Percentiles rank a stretch among this genome's conserved stretches.
phyloP scores from a whole-genome alignment of 306 rosid species.

The Mucuna pruriens region DNA sequence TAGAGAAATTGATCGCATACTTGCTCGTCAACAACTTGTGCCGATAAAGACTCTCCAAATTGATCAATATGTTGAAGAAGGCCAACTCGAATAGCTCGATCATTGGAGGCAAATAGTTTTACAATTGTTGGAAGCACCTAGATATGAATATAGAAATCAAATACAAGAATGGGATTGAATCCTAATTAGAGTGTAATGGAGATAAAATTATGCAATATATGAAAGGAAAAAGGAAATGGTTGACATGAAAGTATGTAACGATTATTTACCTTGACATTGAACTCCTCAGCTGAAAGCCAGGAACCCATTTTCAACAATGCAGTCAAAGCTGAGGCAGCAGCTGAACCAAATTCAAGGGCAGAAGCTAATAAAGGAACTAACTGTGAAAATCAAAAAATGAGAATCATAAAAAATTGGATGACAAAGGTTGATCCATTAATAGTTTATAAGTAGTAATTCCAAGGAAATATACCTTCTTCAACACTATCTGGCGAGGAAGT shows the following conservation, averaged over 20 bases:
- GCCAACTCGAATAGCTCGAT: slow-evolving; percentile 89
- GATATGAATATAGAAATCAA: slow-evolving; percentile 34
- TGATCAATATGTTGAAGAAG: slow-evolving; percentile 99
- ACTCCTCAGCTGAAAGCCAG: slow-evolving; percentile 94
- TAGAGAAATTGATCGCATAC: slow-evolving; percentile 51
- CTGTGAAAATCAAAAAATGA: slow-evolving; percentile 58
- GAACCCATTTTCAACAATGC: slow-evolving; percentile 98
- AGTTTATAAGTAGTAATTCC: slow-evolving; percentile 28
- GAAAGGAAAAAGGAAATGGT: not conserved
- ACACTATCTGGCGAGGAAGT: slow-evolving; percentile 93
- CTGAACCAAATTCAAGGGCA: slow-evolving; percentile 99
- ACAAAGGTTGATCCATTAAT: slow-evolving; percentile 2
- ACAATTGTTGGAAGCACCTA: slow-evolving; percentile 87
- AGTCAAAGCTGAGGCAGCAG: slow-evolving; percentile 96
- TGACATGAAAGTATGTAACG: slow-evolving; percentile 1
- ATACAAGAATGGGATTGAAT: slow-evolving; percentile 27
- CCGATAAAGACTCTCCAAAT: slow-evolving; percentile 85
- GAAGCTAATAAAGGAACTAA: slow-evolving; percentile 98
- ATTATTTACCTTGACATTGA: slow-evolving; percentile 69
- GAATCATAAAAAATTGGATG: slow-evolving; percentile 40
- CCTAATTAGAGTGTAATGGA: slow-evolving; percentile 18
- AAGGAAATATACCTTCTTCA: slow-evolving; percentile 75
- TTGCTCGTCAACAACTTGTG: slow-evolving; percentile 94
- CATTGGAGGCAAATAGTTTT: slow-evolving; percentile 95
- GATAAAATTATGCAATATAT: not conserved